These are phyloP conservation scores for Colletotrichum lupini DNA, from an alignment of 2,329 filamentous ascomycete genomes.

Conservation along the genomic window DNA sequence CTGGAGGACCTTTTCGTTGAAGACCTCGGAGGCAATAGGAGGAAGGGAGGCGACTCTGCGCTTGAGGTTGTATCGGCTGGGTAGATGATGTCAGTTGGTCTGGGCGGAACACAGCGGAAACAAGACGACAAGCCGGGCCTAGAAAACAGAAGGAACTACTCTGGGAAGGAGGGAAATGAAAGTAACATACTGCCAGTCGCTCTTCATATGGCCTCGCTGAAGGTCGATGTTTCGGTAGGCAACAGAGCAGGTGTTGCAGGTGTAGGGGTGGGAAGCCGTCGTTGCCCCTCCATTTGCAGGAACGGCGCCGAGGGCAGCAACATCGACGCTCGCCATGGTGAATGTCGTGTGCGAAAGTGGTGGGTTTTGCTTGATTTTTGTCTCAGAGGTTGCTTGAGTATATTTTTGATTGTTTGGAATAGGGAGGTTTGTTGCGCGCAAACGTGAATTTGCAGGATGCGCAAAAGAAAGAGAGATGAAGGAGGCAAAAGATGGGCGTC, in stretches of 20 bases:
- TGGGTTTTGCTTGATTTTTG: background rate
- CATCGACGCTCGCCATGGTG: constrained; percentile 58
- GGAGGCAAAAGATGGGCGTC: constrained; percentile 4
- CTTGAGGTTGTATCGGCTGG: constrained; percentile 93
- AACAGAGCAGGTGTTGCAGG: constrained; percentile 98
- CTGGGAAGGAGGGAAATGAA: background rate
- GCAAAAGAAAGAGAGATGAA: constrained; percentile 12
- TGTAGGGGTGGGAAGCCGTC: constrained; percentile 81
- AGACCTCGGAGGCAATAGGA: constrained; percentile 90
- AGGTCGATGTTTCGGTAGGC: constrained; percentile 94
- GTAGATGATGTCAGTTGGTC: constrained; percentile 34
- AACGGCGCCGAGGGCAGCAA: constrained; percentile 33
- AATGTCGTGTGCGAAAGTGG: constrained; percentile 14
- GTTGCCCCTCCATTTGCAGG: constrained; percentile 45
- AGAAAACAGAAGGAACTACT: background rate
- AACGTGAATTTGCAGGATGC: constrained; percentile 13
- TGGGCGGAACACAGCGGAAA: background rate
- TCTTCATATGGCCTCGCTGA: constrained; percentile 96
- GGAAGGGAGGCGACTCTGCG: constrained; percentile 90
- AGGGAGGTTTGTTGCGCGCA: constrained; percentile 12
- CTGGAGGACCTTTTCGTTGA: constrained; percentile 94
- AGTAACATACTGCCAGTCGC: constrained; percentile 91
- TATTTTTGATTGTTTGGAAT: background rate
- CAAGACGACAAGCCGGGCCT: background rate
- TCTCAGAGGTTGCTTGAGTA: background rate